phyloP scores from a whole-genome alignment of 1,284 basidiomycete genomes.

The Retiboletus flavoniger region DNA sequence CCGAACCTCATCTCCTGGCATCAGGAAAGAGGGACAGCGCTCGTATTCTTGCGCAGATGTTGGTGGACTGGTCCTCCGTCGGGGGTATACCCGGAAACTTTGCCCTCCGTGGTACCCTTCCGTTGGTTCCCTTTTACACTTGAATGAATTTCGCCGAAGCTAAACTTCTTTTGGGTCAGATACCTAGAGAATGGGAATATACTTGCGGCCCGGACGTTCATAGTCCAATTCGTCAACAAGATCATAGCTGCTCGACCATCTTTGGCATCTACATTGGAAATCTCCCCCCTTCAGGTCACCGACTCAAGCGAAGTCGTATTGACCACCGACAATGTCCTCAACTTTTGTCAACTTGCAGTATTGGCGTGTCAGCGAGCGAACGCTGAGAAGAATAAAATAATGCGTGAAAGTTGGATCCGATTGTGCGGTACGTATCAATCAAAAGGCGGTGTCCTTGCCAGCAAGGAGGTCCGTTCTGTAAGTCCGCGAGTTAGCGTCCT shows the following conservation, averaged over 20 bases:
- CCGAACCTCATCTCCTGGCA: constrained; percentile 79
- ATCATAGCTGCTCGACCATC: constrained; percentile 43
- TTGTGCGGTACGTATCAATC: constrained; percentile 81
- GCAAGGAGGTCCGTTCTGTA: constrained; percentile 75
- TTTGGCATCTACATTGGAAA: constrained; percentile 43
- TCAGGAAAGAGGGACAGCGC: constrained; percentile 87
- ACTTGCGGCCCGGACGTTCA: constrained; percentile 81
- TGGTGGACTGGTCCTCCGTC: constrained; percentile 71
- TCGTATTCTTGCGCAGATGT: constrained; percentile 79
- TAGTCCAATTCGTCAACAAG: constrained; percentile 70
- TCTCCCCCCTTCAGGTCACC: constrained; percentile 41
- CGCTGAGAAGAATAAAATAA: constrained; percentile 66
- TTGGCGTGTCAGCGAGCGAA: constrained; percentile 81
- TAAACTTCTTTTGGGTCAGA: constrained; percentile 30
- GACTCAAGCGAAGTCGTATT: constrained; percentile 65
- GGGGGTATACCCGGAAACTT: constrained; percentile 60
- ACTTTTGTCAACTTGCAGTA: constrained; percentile 86
- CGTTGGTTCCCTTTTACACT: constrained; percentile 49
- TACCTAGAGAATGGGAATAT: constrained; percentile 88
- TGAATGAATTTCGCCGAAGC: background rate
- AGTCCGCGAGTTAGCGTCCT: constrained; percentile 25
- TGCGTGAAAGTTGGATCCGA: constrained; percentile 79
- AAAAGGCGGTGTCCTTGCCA: constrained; percentile 57
- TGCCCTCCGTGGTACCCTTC: constrained; percentile 78
- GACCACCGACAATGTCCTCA: constrained; percentile 72